phyloP scores from a whole-genome alignment of 306 rosid genomes.

The Oemleria cerasiformis region DNA sequence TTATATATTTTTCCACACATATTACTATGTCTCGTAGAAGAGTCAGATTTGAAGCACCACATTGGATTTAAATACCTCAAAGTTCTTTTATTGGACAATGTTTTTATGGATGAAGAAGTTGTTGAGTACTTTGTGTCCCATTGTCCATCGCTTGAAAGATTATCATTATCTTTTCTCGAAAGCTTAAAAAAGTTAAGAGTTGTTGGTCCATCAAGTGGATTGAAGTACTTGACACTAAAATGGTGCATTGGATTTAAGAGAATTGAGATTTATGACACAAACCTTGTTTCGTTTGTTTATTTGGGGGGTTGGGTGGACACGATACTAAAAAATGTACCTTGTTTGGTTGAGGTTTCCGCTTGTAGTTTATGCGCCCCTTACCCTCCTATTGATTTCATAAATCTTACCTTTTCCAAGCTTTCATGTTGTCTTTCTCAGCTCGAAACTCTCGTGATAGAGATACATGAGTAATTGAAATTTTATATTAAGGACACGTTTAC shows the following conservation, averaged over 20 bases:
- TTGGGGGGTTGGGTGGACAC: background rate
- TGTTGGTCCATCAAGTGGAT: background rate
- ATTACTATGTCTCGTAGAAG: background rate
- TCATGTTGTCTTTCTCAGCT: background rate
- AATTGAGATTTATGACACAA: background rate
- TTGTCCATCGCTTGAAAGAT: slow-evolving; percentile 3
- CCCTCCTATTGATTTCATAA: background rate
- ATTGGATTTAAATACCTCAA: background rate
- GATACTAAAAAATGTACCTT: background rate
- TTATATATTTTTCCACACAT: background rate
- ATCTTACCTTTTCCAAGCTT: background rate
- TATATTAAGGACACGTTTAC: no score
- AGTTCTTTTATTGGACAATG: background rate
- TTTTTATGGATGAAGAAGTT: background rate
- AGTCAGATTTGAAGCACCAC: background rate
- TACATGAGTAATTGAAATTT: no score
- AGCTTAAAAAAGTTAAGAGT: background rate
- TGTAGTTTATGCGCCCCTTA: background rate
- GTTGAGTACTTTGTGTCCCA: background rate
- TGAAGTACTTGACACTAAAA: background rate
- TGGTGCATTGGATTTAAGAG: background rate
- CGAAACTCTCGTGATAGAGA: background rate
- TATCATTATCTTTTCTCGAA: background rate
- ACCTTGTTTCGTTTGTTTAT: slow-evolving; percentile 6
- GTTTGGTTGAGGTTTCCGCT: background rate